Base-by-base conservation (phyloP, 2,329 filamentous ascomycete species). In the Penicillium palitans region DNA sequence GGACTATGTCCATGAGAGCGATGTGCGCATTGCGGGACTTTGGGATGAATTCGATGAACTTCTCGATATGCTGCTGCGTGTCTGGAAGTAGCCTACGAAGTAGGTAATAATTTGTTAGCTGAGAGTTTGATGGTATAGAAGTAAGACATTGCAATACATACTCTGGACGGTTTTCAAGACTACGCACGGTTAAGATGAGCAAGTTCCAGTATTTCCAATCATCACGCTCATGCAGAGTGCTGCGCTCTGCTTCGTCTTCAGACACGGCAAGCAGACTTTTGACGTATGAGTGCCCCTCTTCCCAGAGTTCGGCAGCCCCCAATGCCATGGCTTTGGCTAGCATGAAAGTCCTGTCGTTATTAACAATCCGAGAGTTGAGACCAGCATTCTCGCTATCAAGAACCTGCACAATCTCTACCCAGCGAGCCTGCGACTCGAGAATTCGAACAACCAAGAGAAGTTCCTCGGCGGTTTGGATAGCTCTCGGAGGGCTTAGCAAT, bases 171-270 rank as follows among this genome's bases (percentile, higher is more conserved):
- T 69, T 68, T 6, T 53, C 35, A 19, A 73, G 58, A 25, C 73
- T 70, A 21, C 69, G 67, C 15, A 70, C 68, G 13, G 75, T 70
- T 19, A 62, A 65, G 12, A 79, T 61, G 50, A 80, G 66, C 13
- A 79, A 65, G n/a, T 68, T 71, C 79, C 79, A 81, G 19, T 79
- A 72, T 44, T 68, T 72, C 75, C 79, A 80, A 54, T 80, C 78
- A 62, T 80, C 75, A 54, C 72, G 71, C 66, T 76, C 75, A 55
- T 74, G 71, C 4, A 74, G 60, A 25, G 63, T 57, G 10, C 70
- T 70, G 17, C 61, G 62, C 33, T 70, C 70, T 10, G 58, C 59
- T 40, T 72, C 65, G n/a, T 68, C 69, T 12, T 69, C 68, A 4
- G 74, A 70, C 39, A 73, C 69, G 7, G 70, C 66, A 53, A 80